A percentile compares a stretch with the other conserved stretches of the same genome.
These are phyloP conservation scores for Moesziomyces parantarcticus DNA, from an alignment of 1,284 basidiomycete species.

Conservation along the genomic window DNA sequence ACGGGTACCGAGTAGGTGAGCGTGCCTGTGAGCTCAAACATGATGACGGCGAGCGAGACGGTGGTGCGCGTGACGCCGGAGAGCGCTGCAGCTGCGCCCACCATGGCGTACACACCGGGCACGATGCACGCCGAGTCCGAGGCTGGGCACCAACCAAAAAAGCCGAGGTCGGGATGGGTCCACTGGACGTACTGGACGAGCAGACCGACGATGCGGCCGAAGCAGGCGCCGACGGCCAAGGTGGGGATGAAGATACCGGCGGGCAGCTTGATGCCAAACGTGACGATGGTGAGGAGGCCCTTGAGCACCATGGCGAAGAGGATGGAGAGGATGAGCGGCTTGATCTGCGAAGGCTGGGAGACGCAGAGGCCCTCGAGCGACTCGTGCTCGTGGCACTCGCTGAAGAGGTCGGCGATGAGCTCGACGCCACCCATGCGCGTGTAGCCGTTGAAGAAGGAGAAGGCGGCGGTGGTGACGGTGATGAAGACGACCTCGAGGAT, in stretches of 20 bases:
- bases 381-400: slow-evolving; percentile 72
- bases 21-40: slow-evolving; percentile 95
- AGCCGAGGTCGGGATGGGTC: slow-evolving; percentile 74
- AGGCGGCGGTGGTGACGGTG: slow-evolving; percentile 69
- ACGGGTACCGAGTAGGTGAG: slow-evolving; percentile 94
- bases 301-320: slow-evolving; percentile 72
- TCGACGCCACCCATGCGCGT: slow-evolving; percentile 95
- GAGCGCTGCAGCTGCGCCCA: slow-evolving; percentile 82
- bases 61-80: slow-evolving; percentile 81
- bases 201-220: slow-evolving; percentile 89
- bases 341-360: slow-evolving; percentile 75
- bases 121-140: slow-evolving; percentile 71
- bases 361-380: slow-evolving; percentile 77
- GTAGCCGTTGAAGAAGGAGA: slow-evolving; percentile 90
- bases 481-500: slow-evolving; percentile 86
- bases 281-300: slow-evolving; percentile 84
- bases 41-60: slow-evolving; percentile 93
- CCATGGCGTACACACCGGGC: slow-evolving; percentile 83
- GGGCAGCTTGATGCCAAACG: slow-evolving; percentile 80
- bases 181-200: slow-evolving; percentile 81
- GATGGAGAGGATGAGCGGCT: slow-evolving; percentile 77
- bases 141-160: slow-evolving; percentile 72
- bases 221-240: slow-evolving; percentile 92
- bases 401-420: slow-evolving; percentile 74
- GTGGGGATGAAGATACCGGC: slow-evolving; percentile 98